Base-by-base conservation (phyloP, 73 alveolate genomes). In the Tetrahymena borealis region DNA sequence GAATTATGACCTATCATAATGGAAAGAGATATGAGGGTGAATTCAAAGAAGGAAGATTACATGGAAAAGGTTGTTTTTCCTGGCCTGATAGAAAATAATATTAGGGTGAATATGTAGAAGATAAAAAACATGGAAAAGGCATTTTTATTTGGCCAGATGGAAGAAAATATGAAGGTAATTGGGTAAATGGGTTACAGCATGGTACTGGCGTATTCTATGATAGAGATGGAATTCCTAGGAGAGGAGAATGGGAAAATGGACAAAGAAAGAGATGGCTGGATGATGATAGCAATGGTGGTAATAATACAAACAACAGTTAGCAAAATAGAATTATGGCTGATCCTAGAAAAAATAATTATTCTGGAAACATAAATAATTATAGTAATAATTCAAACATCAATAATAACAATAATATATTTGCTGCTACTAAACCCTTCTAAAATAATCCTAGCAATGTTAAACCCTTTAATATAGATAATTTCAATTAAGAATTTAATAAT, bases 41-140 rank as follows among this genome's bases (percentile, higher is more conserved):
- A 37, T 93, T 91, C 77, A 79, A 32, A 11, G 93, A 93, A 33
- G 96, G 96, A 20, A 93, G 91, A 42, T 78, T 93, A 94, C 94
- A 93, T 93, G 96, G 96, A 36, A 77, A 60, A 11, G 96, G 96
- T 3, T 97, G 94, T 78, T 96, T 92, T 79, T 77, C 91, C 39
- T 96, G 96, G 95, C 91, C 78, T 28, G 98, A 96, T 91, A 97
- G 98, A 24, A 93, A 94, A 94, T 93, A 95, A 91, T 96, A 96
- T 95, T 91, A 79, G 78, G 97, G 98, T 0, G 93, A 42, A 91
- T 94, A 95, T 96, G 90, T 78, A 78, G 91, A 78, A 79, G 98
- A 96, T 94, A 94, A 96, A 93, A 96, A 96, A 91, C 91, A 95
- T 91, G 97, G 97, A 10, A 93, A 91, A 41, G 97, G 97, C 2